Evolutionary conservation across 1,139 yeast genomes (phyloP), one percentile per base, ranked within the genome.

Genomic region (Kluyveromyces sp.): DNA sequence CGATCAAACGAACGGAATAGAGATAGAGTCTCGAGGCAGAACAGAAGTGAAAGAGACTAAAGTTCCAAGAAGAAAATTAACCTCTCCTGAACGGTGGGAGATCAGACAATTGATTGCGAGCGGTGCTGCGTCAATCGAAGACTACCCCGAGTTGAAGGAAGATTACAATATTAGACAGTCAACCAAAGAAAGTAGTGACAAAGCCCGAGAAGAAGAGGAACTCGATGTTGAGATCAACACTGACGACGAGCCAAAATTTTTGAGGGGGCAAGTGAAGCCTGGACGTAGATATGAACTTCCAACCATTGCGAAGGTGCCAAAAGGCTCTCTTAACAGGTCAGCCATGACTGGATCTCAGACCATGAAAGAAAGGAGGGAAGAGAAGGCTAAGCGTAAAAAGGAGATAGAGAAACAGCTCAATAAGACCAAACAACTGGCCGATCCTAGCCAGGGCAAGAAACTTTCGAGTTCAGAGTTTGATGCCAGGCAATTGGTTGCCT

Each of bases 71-170:
- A 50, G 45, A 15, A 67, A 86, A 41, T 61, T 83, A 32, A 81
- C 94, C 0, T 83, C 94, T 0, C 94, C 95, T 1, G 97, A 89
- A 60, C 66, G 89, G 46, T 89, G 96, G 95, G 96, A 89, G 56
- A 73, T 86, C 42, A 70, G 85, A 29, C 96, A 89, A 56, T 67
- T 86, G 29, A 81, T 83, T 30, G 83, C 94, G 0, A 78, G 94
- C 3, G 95, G 95, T 2, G 92, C 77, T 0, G 77, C 78, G 0
- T 71, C 79, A 2, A 77, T 82, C 0, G 73, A 78, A 11, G 92
- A 83, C 47, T 80, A 80, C 54, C 92, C 92, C 1, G 94, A 82
- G 43, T 61, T 83, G 1, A 71, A 69, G 31, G 83, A 77, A 32
- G 80, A 74, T 40, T 67, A 70, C 4, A 66, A 43, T 68, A 57